Percentiles rank a stretch among this genome's conserved stretches.
phyloP scores from a whole-genome alignment of 768 basidiomycete species.

The Tephrocybe sp. region DNA sequence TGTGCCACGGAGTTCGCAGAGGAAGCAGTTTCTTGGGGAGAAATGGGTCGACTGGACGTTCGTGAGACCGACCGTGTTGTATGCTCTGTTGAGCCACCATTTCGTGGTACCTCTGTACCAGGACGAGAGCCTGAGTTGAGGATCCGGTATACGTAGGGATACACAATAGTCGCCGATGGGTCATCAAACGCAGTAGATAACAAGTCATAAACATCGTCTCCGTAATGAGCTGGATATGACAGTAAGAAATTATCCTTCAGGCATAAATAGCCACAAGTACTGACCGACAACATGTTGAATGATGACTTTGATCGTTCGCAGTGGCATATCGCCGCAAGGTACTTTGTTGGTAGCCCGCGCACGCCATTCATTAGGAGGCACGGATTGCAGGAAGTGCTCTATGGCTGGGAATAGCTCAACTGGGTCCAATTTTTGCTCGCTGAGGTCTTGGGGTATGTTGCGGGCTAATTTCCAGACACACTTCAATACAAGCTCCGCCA shows the following conservation, averaged over 20 bases:
- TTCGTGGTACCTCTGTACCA: conserved; percentile 38
- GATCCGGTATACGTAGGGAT: conserved; percentile 92
- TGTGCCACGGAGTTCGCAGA: conserved; percentile 48
- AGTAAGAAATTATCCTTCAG: conserved; percentile 1
- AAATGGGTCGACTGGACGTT: conserved; percentile 67
- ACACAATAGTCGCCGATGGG: conserved; percentile 96
- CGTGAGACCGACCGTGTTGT: conserved; percentile 52
- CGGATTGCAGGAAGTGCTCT: conserved; percentile 90
- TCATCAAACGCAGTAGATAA: conserved; percentile 91
- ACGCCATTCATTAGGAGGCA: conserved; percentile 96
- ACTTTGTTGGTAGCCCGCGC: conserved; percentile 87
- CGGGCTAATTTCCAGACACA: conserved; percentile 98
- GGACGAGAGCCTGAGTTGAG: conserved; percentile 66
- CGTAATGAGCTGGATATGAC: conserved; percentile 64
- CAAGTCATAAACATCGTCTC: conserved; percentile 88
- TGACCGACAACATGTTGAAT: conserved; percentile 95
- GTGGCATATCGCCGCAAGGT: conserved; percentile 96
- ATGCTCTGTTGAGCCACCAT: conserved; percentile 33
- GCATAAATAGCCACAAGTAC: conserved; percentile 29
- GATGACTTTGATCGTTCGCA: conserved; percentile 97
- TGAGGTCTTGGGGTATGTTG: conserved; percentile 90
- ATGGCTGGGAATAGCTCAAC: conserved; percentile 89
- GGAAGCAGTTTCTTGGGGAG: conserved; percentile 63
- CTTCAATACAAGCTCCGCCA: conserved; percentile 91
- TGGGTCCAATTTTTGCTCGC: conserved; percentile 76